These are phyloP conservation scores for Piloderma croceum DNA, from an alignment of 768 basidiomycete genomes.

Conservation along the genomic window DNA sequence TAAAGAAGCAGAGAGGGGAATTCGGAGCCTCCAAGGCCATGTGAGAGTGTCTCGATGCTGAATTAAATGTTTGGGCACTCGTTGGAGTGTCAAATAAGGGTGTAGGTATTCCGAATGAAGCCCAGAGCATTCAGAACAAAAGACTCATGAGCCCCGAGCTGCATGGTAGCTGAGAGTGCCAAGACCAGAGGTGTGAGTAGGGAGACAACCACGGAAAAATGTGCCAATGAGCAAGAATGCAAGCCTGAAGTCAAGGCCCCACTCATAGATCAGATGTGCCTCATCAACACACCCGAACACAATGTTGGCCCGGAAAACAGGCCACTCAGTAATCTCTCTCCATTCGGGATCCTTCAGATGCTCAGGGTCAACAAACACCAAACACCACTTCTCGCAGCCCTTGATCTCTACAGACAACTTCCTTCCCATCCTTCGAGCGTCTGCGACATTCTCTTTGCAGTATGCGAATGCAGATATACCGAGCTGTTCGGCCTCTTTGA, in stretches of 20 bases:
- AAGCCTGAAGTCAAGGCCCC: neutral
- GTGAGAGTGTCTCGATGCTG: constrained; percentile 1
- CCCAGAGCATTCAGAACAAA: constrained; percentile 6
- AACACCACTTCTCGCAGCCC: neutral
- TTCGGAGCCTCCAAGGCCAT: constrained; percentile 1
- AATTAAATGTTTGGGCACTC: constrained; percentile 11
- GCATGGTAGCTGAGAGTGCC: constrained; percentile 6
- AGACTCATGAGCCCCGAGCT: constrained; percentile 1
- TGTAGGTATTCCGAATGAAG: constrained; percentile 3
- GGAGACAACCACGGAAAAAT: constrained; percentile 4
- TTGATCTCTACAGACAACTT: constrained; percentile 3
- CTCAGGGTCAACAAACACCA: constrained; percentile 9
- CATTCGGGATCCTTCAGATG: constrained; percentile 4
- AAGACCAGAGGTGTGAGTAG: constrained; percentile 4
- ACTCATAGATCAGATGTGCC: neutral
- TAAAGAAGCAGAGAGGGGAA: constrained; percentile 8
- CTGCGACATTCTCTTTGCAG: constrained; percentile 3
- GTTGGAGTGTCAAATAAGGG: constrained; percentile 5
- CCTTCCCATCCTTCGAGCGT: constrained; percentile 5
- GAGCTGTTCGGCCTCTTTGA: constrained; percentile 1
- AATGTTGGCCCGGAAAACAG: constrained; percentile 6
- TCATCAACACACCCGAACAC: constrained; percentile 6
- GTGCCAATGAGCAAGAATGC: neutral
- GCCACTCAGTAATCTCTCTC: constrained; percentile 3
- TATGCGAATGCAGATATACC: constrained; percentile 3